Evolutionary conservation across 768 basidiomycete genomes (phyloP).

Genomic region (Mycena kentingensis): DNA sequence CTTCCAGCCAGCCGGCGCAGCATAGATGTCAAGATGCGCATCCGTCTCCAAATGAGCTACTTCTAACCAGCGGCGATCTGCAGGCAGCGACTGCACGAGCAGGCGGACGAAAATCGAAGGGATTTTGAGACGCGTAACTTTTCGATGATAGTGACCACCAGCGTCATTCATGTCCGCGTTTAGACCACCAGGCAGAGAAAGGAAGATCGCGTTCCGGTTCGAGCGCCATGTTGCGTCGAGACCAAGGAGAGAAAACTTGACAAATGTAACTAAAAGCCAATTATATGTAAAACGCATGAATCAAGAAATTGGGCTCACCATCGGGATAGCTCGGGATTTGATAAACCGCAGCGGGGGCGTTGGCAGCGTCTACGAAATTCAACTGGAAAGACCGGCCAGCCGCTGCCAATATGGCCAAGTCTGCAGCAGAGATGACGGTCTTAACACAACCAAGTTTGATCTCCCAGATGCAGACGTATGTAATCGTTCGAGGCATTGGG

Average conservation of each 20-base stretch:
- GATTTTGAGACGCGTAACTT: slow-evolving; percentile 58
- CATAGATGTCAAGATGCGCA: slow-evolving; percentile 67
- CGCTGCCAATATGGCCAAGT: slow-evolving; percentile 52
- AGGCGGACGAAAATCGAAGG: slow-evolving; percentile 53
- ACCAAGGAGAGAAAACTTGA: slow-evolving; percentile 62
- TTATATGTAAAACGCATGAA: slow-evolving; percentile 5
- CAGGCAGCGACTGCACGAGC: slow-evolving; percentile 45
- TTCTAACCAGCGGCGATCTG: slow-evolving; percentile 64
- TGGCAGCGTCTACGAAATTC: slow-evolving; percentile 75
- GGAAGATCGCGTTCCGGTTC: slow-evolving; percentile 52
- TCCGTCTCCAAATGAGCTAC: slow-evolving; percentile 57
- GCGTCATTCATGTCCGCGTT: slow-evolving; percentile 73
- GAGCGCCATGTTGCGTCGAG: slow-evolving; percentile 60
- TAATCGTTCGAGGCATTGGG: slow-evolving; percentile 76
- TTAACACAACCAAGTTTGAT: slow-evolving; percentile 69
- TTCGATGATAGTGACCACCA: slow-evolving; percentile 67
- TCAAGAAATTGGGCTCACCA: slow-evolving; percentile 50
- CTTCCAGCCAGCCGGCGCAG: slow-evolving; percentile 59
- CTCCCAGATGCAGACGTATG: slow-evolving; percentile 95
- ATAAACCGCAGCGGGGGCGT: slow-evolving; percentile 78
- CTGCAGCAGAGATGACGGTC: slow-evolving; percentile 53
- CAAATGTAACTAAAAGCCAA: slow-evolving; percentile 69
- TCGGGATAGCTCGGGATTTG: slow-evolving; percentile 71
- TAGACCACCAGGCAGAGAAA: slow-evolving; percentile 61
- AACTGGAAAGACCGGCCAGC: slow-evolving; percentile 60